phyloP scores from a whole-genome alignment of 306 rosid species.

The Aeschynomene evenia region DNA sequence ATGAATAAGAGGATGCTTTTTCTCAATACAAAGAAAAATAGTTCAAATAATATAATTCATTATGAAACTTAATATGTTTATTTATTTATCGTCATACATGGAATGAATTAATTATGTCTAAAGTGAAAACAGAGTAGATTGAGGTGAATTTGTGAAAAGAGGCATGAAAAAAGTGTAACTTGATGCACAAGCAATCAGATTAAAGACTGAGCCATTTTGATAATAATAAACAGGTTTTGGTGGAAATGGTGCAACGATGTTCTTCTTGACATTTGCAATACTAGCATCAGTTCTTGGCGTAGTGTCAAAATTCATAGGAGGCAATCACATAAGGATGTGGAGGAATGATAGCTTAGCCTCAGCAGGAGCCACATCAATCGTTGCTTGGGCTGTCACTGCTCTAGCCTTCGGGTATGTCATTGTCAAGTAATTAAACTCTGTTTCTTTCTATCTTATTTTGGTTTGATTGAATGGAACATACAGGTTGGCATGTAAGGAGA shows the following conservation, averaged over 20 bases:
- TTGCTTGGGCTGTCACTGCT: slow-evolving; percentile 86
- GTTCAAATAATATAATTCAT: too few relatives aligned
- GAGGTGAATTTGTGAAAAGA: background rate
- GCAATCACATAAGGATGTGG: slow-evolving; percentile 75
- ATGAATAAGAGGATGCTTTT: too few relatives aligned
- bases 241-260: slow-evolving; percentile 82
- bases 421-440: too few relatives aligned
- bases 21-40: too few relatives aligned
- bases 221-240: slow-evolving; percentile 56
- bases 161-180: background rate
- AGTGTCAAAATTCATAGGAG: slow-evolving; percentile 71
- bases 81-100: background rate
- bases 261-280: slow-evolving; percentile 58
- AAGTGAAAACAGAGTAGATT: background rate
- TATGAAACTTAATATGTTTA: too few relatives aligned
- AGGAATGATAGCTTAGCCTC: slow-evolving; percentile 83
- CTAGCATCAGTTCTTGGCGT: slow-evolving; percentile 66
- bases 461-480: too few relatives aligned
- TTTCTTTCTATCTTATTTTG: too few relatives aligned
- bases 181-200: background rate
- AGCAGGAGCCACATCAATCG: slow-evolving; percentile 57
- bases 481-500: slow-evolving; percentile 87
- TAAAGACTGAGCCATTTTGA: background rate
- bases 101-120: background rate
- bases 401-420: slow-evolving; percentile 73